A percentile compares a stretch with the other conserved stretches of the same genome.
These are phyloP conservation scores for Adansonia gregorii DNA, from an alignment of 441 rosid genomes.

Conservation along the genomic window DNA sequence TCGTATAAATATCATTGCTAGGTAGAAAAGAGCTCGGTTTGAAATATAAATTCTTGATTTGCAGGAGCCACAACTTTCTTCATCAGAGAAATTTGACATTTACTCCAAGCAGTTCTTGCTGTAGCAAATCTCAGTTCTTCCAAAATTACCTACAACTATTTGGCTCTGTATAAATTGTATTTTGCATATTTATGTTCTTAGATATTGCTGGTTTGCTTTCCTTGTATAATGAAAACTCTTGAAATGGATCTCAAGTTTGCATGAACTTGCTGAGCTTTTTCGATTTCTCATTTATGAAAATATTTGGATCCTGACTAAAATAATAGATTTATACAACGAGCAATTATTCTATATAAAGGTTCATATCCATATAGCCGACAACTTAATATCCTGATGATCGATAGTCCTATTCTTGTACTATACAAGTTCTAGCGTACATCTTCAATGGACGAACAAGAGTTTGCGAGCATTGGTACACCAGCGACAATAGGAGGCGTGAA, in stretches of 20 bases:
- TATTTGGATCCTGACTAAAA: background rate
- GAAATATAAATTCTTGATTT: conserved; percentile 15
- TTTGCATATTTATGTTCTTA: background rate
- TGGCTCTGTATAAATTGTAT: background rate
- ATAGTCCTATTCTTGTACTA: background rate
- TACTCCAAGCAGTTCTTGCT: conserved; percentile 53
- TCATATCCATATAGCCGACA: background rate
- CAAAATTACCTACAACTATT: background rate
- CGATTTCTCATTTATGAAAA: background rate
- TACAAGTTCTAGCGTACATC: background rate
- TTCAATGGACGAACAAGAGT: conserved; percentile 45
- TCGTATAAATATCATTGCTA: background rate
- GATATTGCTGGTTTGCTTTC: background rate
- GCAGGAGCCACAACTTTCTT: conserved; percentile 44
- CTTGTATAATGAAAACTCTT: background rate
- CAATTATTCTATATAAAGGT: background rate
- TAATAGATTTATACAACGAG: background rate
- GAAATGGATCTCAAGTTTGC: background rate
- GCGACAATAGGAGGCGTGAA: conserved; percentile 57
- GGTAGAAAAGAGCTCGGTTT: background rate
- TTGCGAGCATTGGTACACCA: conserved; percentile 79
- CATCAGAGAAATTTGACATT: conserved; percentile 34
- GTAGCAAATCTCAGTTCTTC: conserved; percentile 24
- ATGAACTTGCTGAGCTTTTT: background rate
- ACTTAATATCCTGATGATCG: background rate